phyloP scores from a whole-genome alignment of 331 rosid genomes.

The Pyracantha coccinea region DNA sequence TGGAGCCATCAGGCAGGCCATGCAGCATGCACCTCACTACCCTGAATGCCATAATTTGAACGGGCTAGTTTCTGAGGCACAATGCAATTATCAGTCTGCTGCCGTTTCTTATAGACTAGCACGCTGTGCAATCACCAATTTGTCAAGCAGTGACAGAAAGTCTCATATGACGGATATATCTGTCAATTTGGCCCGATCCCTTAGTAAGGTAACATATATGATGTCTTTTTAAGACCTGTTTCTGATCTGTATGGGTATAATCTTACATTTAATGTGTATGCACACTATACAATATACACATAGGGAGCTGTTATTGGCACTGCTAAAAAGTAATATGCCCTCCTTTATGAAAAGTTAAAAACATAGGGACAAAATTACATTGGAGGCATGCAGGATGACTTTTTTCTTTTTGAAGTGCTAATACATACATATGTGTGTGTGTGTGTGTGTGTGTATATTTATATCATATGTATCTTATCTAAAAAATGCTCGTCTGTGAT shows the following conservation, averaged over 20 bases:
- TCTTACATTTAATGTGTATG: neutral
- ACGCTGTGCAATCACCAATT: conserved; percentile 37
- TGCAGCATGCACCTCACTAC: conserved; percentile 72
- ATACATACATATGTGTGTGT: too few species aligned
- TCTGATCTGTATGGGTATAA: neutral
- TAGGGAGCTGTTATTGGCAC: too few species aligned
- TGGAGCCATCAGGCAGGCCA: conserved; percentile 90
- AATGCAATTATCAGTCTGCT: conserved; percentile 67
- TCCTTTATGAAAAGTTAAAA: too few species aligned
- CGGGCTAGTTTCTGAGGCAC: conserved; percentile 84
- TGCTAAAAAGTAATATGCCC: too few species aligned
- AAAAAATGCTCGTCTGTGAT: conserved; percentile 11
- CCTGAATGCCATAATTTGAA: conserved; percentile 86
- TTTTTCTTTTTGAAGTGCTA: too few species aligned
- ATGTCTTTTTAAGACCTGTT: neutral
- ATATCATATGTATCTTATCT: neutral
- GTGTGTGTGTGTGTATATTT: too few species aligned
- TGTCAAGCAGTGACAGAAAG: conserved; percentile 31
- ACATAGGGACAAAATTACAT: too few species aligned
- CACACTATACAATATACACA: neutral
- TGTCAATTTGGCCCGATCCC: conserved; percentile 78
- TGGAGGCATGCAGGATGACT: too few species aligned
- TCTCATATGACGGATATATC: conserved; percentile 51
- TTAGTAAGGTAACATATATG: conserved; percentile 47
- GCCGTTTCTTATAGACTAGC: conserved; percentile 64